Percentiles rank a stretch among this genome's conserved stretches.
Conservation (phyloP, 1,139 yeast genomes). For the Pichia sp. region DNA sequence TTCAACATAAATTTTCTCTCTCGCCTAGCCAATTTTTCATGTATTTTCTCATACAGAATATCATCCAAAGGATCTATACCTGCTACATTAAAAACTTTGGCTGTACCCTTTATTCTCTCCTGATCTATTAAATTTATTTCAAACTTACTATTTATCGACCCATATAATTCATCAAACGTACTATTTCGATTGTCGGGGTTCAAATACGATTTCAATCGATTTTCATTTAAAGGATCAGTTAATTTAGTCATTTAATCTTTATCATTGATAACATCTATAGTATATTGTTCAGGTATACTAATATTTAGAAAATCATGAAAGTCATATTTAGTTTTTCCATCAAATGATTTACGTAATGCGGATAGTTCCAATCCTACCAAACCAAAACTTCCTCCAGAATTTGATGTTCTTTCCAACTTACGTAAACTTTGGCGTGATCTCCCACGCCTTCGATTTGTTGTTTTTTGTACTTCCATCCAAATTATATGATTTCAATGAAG, state of each 20-base stretch:
- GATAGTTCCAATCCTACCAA: slow-evolving; percentile 8
- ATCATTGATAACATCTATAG: slow-evolving; percentile 18
- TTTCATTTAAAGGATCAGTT: background rate
- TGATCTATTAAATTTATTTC: slow-evolving; percentile 15
- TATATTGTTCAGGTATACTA: slow-evolving; percentile 22
- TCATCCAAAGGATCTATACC: slow-evolving; percentile 22
- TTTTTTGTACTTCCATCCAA: no score
- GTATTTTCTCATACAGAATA: slow-evolving; percentile 22
- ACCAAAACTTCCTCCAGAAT: slow-evolving; percentile 3
- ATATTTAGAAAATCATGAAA: slow-evolving; percentile 24
- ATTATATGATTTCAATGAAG: no score
- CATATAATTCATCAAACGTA: slow-evolving; percentile 14
- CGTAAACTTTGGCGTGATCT: background rate
- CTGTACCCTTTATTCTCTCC: slow-evolving; percentile 5
- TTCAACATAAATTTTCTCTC: slow-evolving; percentile 41
- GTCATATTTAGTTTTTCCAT: slow-evolving; percentile 18
- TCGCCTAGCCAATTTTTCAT: slow-evolving; percentile 41
- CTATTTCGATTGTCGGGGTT: background rate
- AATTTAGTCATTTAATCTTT: slow-evolving; percentile 2
- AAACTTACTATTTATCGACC: slow-evolving; percentile 5
- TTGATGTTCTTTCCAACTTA: background rate
- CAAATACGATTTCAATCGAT: slow-evolving; percentile 2
- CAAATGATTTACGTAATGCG: slow-evolving; percentile 7
- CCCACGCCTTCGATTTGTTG: background rate
- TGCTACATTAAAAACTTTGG: background rate